These are phyloP conservation scores for Microdochium bolleyi DNA, from an alignment of 2,329 filamentous ascomycete genomes.

Conservation along the genomic window DNA sequence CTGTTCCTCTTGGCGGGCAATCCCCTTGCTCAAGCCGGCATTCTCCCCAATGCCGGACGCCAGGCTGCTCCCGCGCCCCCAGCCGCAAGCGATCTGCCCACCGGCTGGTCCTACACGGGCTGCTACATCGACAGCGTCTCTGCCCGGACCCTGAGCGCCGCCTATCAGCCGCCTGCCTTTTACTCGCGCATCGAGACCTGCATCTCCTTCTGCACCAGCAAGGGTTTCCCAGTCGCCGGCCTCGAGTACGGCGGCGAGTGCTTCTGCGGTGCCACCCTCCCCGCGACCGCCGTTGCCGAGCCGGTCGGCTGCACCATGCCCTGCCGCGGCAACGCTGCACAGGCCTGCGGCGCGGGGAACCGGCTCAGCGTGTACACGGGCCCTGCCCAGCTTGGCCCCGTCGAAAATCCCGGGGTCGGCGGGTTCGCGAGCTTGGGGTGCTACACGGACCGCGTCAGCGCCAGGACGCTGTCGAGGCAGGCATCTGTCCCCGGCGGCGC, in stretches of 20 bases:
- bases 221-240: not conserved
- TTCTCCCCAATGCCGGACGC: not conserved
- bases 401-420: not conserved
- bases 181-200: conserved; percentile 2
- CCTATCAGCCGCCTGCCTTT: not conserved
- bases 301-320: conserved; percentile 2
- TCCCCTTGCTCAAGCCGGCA: not conserved
- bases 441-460: not conserved
- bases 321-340: conserved; percentile 2
- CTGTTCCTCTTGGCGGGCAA: not conserved
- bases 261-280: conserved; percentile 2
- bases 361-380: not conserved
- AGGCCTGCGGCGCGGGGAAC: conserved; percentile 1
- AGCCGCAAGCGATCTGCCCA: not conserved
- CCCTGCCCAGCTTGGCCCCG: not conserved
- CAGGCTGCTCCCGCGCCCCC: not conserved
- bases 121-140: not conserved
- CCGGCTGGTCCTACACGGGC: not conserved
- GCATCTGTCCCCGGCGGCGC: not conserved
- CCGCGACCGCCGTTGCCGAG: not conserved
- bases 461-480: not conserved
- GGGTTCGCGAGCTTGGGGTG: not conserved
- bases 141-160: not conserved
- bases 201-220: conserved; percentile 1
- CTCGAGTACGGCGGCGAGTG: conserved; percentile 6